phyloP scores from a whole-genome alignment of 768 basidiomycete species.

The Mycena polygramma region DNA sequence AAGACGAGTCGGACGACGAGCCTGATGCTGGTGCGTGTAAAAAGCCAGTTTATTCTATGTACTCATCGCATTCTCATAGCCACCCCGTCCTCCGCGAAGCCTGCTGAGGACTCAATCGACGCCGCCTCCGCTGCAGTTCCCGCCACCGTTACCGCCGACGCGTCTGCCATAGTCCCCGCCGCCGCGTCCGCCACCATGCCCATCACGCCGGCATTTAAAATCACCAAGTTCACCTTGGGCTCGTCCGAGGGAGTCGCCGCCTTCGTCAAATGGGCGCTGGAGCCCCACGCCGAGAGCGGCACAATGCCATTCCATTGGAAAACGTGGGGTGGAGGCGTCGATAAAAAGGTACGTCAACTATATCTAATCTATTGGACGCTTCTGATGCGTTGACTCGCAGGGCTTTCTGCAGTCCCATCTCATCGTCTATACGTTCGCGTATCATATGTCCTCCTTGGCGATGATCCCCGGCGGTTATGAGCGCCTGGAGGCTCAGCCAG shows the following conservation, averaged over 20 bases:
- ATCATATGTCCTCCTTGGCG: slow-evolving; percentile 1
- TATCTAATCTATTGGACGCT: neutral
- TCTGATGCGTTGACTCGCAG: neutral
- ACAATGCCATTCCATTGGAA: slow-evolving; percentile 10
- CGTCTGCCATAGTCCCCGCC: no score
- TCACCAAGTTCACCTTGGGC: neutral
- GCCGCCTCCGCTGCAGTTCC: no score
- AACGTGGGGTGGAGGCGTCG: neutral
- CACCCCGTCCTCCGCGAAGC: no score
- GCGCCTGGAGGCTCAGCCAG: neutral
- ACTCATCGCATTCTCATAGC: no score
- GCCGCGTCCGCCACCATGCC: no score
- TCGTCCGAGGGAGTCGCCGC: neutral
- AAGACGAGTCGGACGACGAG: neutral
- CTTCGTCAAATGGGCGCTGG: slow-evolving; percentile 5
- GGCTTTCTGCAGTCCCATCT: neutral
- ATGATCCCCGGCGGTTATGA: no score
- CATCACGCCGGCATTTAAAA: neutral
- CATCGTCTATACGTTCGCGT: neutral
- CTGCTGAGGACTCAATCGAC: no score
- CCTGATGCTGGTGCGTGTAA: neutral
- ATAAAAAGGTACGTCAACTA: slow-evolving; percentile 2
- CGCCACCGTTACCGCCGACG: neutral
- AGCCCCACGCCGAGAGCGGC: neutral
- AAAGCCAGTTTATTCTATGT: no score